Evolutionary conservation across 805 yeast species (phyloP), one percentile per base, ranked within the genome.

Genomic region (Kazachstania bromeliacearum): DNA sequence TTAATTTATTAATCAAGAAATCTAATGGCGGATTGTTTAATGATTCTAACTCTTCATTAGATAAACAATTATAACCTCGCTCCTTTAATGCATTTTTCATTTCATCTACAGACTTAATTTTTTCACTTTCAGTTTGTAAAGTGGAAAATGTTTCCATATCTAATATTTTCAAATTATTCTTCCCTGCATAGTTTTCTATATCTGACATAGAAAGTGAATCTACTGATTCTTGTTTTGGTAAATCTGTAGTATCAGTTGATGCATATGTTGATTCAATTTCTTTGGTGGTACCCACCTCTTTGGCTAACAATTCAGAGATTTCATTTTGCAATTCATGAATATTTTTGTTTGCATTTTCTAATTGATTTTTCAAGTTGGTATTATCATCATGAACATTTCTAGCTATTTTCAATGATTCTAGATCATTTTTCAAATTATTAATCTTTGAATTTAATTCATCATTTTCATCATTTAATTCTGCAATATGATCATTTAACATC

Each of bases 391-490:
- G 19, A 17, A 17, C 15, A 19, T 26, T 18, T 16, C 26, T 31
- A 5, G 25, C 35, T 16, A 16, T 7, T 16, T 34, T 29, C 28
- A 38, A 30, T 12, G 7, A 10, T 25, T 33, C 33, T 9, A 37
- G 12, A 13, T 37, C 37, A 13, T 25, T 20, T 30, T 34, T 20
- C 18, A 37, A 33, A n/a, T 16, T 13, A 14, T 29, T 30, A 13
- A 37, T 31, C 14, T 18, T 34, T 10, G 22, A 12, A 5, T 21
- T 28, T 23, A 43, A 23, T 25, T 64, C 63, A 44, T 77, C 82
- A 55, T 80, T 80, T 50, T 79, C 87, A 47, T 78, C 80, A 51
- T 80, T 81, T 41, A 81, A 59, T 33, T 73, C 78, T 22, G 67
- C 68, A 32, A 79, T 72, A 32, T 73, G 68, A 3, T 54, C 55